Evolutionary conservation across 2,329 filamentous ascomycete genomes (phyloP).

Genomic region (Ophiocordyceps australis): DNA sequence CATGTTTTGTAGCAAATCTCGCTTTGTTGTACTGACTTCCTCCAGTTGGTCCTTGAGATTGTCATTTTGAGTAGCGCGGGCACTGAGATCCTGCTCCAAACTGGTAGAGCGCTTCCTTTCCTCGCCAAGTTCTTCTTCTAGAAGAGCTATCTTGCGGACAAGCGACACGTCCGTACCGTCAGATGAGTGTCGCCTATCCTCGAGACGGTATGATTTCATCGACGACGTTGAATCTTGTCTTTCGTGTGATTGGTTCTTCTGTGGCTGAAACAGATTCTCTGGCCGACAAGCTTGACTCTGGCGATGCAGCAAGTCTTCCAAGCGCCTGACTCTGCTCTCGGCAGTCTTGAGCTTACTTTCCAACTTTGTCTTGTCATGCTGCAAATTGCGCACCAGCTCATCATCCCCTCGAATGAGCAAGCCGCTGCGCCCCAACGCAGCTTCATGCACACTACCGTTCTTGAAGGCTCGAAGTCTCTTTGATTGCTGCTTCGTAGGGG

Average conservation of each 20-base stretch:
- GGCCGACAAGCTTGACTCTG: conserved; percentile 45
- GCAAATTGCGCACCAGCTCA: conserved; percentile 58
- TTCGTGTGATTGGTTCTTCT: conserved; percentile 25
- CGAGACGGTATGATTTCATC: conserved; percentile 21
- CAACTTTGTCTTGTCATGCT: conserved; percentile 61
- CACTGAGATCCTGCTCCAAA: conserved; percentile 52
- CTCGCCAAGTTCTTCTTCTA: conserved; percentile 62
- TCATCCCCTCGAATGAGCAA: conserved; percentile 76
- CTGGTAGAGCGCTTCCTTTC: conserved; percentile 51
- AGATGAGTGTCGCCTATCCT: conserved; percentile 26
- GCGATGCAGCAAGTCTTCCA: conserved; percentile 84
- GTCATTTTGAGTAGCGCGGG: conserved; percentile 35
- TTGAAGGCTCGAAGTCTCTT: conserved; percentile 88
- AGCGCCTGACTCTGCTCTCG: conserved; percentile 72
- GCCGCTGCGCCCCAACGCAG: conserved; percentile 71
- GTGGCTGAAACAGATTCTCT: conserved; percentile 34
- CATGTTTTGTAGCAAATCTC: conserved; percentile 86
- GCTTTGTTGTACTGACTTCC: conserved; percentile 81
- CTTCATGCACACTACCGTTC: conserved; percentile 86
- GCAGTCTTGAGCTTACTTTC: conserved; percentile 65
- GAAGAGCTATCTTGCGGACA: conserved; percentile 31
- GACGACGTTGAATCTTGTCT: conserved; percentile 31
- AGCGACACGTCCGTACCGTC: conserved; percentile 28
- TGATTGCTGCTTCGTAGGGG: conserved; percentile 69
- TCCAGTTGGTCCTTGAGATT: conserved; percentile 54